phyloP scores from a whole-genome alignment of 2,329 filamentous ascomycete genomes.

The Botryotinia narcissicola region DNA sequence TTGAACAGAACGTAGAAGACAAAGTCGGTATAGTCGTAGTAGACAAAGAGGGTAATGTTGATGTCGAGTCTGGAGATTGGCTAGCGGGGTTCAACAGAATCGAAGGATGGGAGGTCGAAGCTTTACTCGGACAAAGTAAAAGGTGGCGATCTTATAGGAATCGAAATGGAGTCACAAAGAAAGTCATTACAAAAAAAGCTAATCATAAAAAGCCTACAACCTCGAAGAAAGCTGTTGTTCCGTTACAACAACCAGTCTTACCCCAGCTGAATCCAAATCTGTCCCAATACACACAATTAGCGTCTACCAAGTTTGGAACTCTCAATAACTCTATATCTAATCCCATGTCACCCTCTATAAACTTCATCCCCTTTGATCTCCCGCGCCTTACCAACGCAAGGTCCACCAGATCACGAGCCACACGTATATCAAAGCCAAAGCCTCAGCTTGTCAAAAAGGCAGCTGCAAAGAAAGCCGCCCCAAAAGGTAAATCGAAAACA shows the following conservation, averaged over 20 bases:
- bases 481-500: background rate
- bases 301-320: background rate
- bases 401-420: background rate
- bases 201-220: background rate
- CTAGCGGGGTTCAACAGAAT: constrained; percentile 11
- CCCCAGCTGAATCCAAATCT: background rate
- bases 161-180: background rate
- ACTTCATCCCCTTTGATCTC: constrained; percentile 2
- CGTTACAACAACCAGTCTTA: background rate
- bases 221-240: background rate
- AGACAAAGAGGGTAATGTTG: constrained; percentile 19
- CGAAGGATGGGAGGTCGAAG: constrained; percentile 18
- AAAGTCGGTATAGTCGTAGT: constrained; percentile 16
- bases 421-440: constrained; percentile 4
- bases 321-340: background rate
- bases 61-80: constrained; percentile 17
- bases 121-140: constrained; percentile 2
- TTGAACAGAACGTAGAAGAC: background rate
- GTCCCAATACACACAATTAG: background rate
- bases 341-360: background rate
- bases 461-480: background rate
- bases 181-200: background rate
- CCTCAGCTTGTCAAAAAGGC: background rate
- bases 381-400: background rate
- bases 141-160: background rate